phyloP scores from a whole-genome alignment of 139 green algal species.

The Coelastrella sp. region DNA sequence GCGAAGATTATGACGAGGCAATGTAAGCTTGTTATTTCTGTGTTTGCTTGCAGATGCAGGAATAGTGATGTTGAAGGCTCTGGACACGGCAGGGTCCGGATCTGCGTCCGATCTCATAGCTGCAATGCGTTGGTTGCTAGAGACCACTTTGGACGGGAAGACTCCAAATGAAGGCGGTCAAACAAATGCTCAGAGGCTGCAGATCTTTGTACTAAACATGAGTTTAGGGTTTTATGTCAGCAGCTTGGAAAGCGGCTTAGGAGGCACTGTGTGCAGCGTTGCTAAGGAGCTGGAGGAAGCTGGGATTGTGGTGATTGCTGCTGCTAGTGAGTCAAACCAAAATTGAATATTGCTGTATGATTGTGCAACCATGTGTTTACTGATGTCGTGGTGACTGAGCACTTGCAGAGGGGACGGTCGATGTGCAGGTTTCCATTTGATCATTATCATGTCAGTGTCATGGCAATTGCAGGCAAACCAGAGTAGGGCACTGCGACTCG shows the following conservation, averaged over 20 bases:
- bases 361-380: no score
- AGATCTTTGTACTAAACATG: background rate
- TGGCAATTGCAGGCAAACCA: no score
- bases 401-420: no score
- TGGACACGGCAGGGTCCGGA: background rate
- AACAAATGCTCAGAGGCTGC: constrained; percentile 28
- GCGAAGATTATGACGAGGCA: no score
- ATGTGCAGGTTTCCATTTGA: no score
- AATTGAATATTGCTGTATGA: no score
- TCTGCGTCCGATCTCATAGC: background rate
- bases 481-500: no score
- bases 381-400: no score
- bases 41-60: background rate
- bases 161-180: background rate
- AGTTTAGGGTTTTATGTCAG: background rate
- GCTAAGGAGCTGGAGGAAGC: background rate
- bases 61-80: background rate
- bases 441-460: no score
- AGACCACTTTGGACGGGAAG: background rate
- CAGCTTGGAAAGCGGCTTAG: background rate
- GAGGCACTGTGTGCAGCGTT: background rate
- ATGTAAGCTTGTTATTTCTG: background rate
- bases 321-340: constrained; percentile 32
- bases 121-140: background rate
- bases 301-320: background rate